Conservation (phyloP, 352 stramenopile genomes). For the Phytophthora pistaciae region DNA sequence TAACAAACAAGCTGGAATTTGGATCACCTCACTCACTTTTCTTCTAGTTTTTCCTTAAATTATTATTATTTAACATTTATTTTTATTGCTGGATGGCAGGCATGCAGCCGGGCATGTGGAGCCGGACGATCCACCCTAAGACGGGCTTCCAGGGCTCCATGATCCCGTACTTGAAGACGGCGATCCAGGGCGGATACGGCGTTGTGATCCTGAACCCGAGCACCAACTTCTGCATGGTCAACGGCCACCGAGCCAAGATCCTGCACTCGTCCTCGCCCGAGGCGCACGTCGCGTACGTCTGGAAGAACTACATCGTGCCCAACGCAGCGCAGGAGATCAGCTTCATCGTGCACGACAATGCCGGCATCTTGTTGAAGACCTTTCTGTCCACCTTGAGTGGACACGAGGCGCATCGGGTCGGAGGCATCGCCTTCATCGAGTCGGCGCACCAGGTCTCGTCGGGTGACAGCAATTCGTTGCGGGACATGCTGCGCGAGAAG, state of each 20-base stretch:
- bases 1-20: background rate
- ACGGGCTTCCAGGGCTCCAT: conserved; percentile 89
- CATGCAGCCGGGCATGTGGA: conserved; percentile 82
- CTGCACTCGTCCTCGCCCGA: conserved; percentile 80
- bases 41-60: background rate
- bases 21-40: background rate
- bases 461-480: conserved; percentile 54
- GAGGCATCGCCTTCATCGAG: conserved; percentile 88
- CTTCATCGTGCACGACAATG: conserved; percentile 83
- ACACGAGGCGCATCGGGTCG: conserved; percentile 71
- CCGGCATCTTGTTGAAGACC: conserved; percentile 74
- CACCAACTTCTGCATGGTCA: conserved; percentile 82
- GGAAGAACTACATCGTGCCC: conserved; percentile 88
- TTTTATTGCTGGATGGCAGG: conserved; percentile 24
- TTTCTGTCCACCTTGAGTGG: conserved; percentile 68
- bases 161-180: conserved; percentile 90
- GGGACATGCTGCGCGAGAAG: conserved; percentile 72
- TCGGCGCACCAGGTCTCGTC: conserved; percentile 80
- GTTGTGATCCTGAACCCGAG: conserved; percentile 88
- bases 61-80: background rate
- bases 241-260: conserved; percentile 86
- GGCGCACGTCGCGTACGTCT: conserved; percentile 85
- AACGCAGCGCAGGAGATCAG: conserved; percentile 87
- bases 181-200: conserved; percentile 84
- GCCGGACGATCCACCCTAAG: conserved; percentile 74